phyloP scores from a whole-genome alignment of 2,329 filamentous ascomycete genomes.

The Fusarium graminum region DNA sequence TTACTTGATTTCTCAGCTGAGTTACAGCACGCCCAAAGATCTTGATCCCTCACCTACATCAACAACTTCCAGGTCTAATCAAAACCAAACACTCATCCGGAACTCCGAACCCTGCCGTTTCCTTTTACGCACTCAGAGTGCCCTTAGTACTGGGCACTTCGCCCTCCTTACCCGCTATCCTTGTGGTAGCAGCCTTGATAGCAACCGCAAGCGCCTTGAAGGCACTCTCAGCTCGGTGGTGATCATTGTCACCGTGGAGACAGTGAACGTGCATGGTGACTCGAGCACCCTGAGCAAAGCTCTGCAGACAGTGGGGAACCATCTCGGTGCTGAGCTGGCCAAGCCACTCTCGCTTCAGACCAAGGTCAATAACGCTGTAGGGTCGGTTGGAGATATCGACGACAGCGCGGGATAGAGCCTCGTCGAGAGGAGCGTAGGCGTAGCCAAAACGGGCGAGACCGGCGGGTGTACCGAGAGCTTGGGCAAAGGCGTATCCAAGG shows the following conservation, averaged over 20 bases:
- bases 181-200: slow-evolving; percentile 79
- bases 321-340: slow-evolving; percentile 95
- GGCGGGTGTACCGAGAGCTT: slow-evolving; percentile 79
- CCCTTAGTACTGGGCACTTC: slow-evolving; percentile 98
- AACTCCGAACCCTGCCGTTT: slow-evolving; percentile 39
- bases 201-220: slow-evolving; percentile 97
- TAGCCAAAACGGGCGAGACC: slow-evolving; percentile 92
- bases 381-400: slow-evolving; percentile 95
- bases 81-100: slow-evolving; percentile 32
- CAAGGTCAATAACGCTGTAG: slow-evolving; percentile 84
- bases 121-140: slow-evolving; percentile 73
- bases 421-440: slow-evolving; percentile 94
- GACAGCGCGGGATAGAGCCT: slow-evolving; percentile 92
- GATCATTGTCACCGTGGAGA: slow-evolving; percentile 90
- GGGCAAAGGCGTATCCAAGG: slow-evolving; percentile 85
- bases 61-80: slow-evolving; percentile 30
- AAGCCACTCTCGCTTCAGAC: slow-evolving; percentile 90
- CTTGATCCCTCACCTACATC: slow-evolving; percentile 3
- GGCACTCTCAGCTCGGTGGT: slow-evolving; percentile 94
- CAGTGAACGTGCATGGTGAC: slow-evolving; percentile 97
- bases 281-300: slow-evolving; percentile 90
- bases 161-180: slow-evolving; percentile 83
- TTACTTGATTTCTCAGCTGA: not conserved
- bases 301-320: slow-evolving; percentile 95
- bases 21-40: slow-evolving; percentile 5